A percentile compares a stretch with the other conserved stretches of the same genome.
Conservation (phyloP, 768 basidiomycete genomes). For the Termitomyces titanicus region DNA sequence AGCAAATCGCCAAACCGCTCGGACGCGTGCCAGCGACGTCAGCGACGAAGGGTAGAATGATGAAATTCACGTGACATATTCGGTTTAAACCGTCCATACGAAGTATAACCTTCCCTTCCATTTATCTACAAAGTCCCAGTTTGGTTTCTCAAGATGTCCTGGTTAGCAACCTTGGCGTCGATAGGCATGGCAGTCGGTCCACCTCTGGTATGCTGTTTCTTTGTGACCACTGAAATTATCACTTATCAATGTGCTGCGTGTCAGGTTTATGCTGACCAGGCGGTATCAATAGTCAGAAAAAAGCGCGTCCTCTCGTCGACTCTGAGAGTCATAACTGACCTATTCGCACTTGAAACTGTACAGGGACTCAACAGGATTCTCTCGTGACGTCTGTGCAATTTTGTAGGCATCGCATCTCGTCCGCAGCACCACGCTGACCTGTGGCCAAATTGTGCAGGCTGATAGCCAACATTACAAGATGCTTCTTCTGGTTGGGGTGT, state of each 20-base stretch:
- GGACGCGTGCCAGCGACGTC: too few species aligned
- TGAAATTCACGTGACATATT: too few species aligned
- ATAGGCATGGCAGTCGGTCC: constrained; percentile 84
- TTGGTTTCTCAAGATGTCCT: constrained; percentile 29
- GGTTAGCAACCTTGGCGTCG: constrained; percentile 69
- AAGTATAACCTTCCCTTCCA: too few species aligned
- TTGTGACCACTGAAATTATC: not conserved
- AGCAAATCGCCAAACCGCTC: not conserved
- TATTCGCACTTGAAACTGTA: constrained; percentile 1
- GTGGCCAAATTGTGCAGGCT: constrained; percentile 38
- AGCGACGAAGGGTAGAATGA: too few species aligned
- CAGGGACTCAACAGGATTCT: constrained; percentile 85
- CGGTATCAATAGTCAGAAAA: constrained; percentile 75
- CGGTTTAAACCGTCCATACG: too few species aligned
- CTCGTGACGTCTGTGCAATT: constrained; percentile 83
- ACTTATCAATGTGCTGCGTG: not conserved
- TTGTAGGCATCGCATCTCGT: constrained; percentile 39
- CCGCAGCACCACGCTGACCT: constrained; percentile 8
- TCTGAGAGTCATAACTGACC: not conserved
- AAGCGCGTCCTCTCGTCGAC: constrained; percentile 38
- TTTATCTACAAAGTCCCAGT: not conserved
- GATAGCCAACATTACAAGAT: constrained; percentile 81
- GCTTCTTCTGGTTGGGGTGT: constrained; percentile 87
- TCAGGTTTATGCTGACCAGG: constrained; percentile 80
- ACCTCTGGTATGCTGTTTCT: constrained; percentile 45